Evolutionary conservation across 2,329 filamentous ascomycete species (phyloP), one percentile per base, ranked within the genome.

Genomic region (Neophaeococcomyces aloes): DNA sequence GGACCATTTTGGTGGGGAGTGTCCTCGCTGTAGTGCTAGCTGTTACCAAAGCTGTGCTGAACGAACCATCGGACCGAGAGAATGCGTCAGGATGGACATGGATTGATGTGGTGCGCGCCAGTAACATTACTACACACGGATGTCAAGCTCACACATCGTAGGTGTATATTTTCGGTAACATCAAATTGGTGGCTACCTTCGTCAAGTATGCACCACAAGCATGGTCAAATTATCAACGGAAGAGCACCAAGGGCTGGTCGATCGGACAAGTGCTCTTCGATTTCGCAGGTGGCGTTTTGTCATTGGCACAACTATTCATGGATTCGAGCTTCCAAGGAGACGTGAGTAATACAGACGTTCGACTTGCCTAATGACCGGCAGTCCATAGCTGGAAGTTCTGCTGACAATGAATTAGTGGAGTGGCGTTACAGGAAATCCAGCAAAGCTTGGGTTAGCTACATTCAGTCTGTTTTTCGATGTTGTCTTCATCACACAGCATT

Each of bases 131-230:
- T 23, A 25, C 15, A 52, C 77, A 38, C 79, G 79, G 57, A 17
- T 38, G 35, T 32, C 45, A 49, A 19, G 54, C 53, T 45, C 45
- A 44, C 30, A 25, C 27, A 15, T 10, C 36, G 50, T 48, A 75
- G 75, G 66, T 79, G 25, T 78, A 80, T 57, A 75, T 82, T 10
- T 67, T 93, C 25, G 86, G 85, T 32, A 93, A 93, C 60, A 81
- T 94, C 59, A 98, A 98, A 66, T 71, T 98, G 27, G 63, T 88
- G 43, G 77, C 94, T 52, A 94, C 89, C 0, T 67, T 95, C 19
- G 75, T 94, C 65, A 98, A 98, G 67, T 96, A 95, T 65, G 79
- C 86, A 36, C 91, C 91, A 4, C 87, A 94, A 69, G 78, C 84
- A 29, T 71, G 83, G 57, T 72, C 82, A 54, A 96, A 96, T 67